Conservation (phyloP, 352 stramenopile species). For the Globisporangium paroecandrum region DNA sequence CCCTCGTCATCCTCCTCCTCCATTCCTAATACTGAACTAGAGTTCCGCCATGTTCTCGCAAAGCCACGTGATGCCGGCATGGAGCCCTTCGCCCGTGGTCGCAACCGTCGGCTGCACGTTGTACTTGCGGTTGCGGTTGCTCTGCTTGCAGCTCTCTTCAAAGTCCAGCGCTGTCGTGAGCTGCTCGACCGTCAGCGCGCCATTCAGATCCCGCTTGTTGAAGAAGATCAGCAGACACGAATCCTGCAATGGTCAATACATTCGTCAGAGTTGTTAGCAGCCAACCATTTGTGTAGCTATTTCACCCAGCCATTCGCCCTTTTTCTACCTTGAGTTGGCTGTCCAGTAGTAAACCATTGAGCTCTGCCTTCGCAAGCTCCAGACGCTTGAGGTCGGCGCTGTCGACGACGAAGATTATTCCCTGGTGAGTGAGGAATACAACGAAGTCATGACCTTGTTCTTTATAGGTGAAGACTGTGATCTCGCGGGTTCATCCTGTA, state of each 20-base stretch:
- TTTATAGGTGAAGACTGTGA: background rate
- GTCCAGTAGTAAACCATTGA: conserved; percentile 67
- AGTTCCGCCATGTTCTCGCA: conserved; percentile 75
- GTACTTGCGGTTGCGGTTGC: conserved; percentile 50
- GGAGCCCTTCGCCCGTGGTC: conserved; percentile 72
- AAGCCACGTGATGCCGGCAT: conserved; percentile 73
- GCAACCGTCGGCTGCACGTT: conserved; percentile 65
- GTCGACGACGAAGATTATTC: conserved; percentile 84
- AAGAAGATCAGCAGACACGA: conserved; percentile 66
- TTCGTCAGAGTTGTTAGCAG: background rate
- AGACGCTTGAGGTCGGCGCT: conserved; percentile 62
- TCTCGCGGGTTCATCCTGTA: conserved; percentile 14
- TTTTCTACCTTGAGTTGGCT: conserved; percentile 48
- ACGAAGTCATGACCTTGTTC: background rate
- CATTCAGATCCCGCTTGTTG: conserved; percentile 75
- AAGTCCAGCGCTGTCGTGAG: conserved; percentile 50
- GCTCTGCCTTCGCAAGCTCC: conserved; percentile 66
- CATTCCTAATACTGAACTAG: conserved; percentile 12
- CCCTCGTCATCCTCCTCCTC: background rate
- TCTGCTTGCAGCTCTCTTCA: conserved; percentile 42
- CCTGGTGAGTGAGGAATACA: conserved; percentile 22
- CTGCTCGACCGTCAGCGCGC: conserved; percentile 45
- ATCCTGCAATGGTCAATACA: conserved; percentile 18
- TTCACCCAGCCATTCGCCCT: background rate
- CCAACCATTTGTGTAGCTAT: background rate